Evolutionary conservation across 441 rosid species (phyloP), one percentile per base, ranked within the genome.

Genomic region (Populus hybrid): DNA sequence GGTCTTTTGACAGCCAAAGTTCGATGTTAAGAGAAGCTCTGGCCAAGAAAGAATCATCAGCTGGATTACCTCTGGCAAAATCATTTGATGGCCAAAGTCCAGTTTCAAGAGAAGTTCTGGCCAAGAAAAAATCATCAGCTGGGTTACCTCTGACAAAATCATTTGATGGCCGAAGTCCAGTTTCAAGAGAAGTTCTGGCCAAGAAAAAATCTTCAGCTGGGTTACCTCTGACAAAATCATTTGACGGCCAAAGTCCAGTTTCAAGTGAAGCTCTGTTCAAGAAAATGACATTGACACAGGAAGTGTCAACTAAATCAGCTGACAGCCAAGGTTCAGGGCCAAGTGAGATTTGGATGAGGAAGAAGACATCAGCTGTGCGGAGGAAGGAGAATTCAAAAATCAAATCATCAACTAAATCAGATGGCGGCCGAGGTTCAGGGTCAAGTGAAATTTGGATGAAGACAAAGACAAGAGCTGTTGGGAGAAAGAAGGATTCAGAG

Each of bases 1-100:
- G 67, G 28, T 77, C 83, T 53, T 76, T 38, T 69, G 84, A 83
- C 61, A 75, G 69, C 72, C 76, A 71, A 75, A 83, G 72, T 83
- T 73, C 74, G 14, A 59, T 75, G 50, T 66, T 69, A n/a, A 83
- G 71, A 30, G 70, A 50, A 74, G 57, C 36, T 71, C 28, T 68
- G 50, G 34, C 76, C 46, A 71, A 72, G 79, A 80, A 76, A 72
- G 50, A 70, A 77, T 21, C 72, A 0, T 14, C 57, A 23, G 74
- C 75, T 21, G 75, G 57, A 69, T 65, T 23, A 34, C 28, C 53
- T 21, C 72, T 67, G 50, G 57, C 82, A 8, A 74, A 71, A 46
- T 77, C 83, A 57, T 75, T 28, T 75, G 81, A 80, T 21, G 73
- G 69, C 72, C 74, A 26, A 74, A 83, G 72, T 83, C 76, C 69